phyloP scores from a whole-genome alignment of 176 grass and related monocot species.

The Avena eriantha region DNA sequence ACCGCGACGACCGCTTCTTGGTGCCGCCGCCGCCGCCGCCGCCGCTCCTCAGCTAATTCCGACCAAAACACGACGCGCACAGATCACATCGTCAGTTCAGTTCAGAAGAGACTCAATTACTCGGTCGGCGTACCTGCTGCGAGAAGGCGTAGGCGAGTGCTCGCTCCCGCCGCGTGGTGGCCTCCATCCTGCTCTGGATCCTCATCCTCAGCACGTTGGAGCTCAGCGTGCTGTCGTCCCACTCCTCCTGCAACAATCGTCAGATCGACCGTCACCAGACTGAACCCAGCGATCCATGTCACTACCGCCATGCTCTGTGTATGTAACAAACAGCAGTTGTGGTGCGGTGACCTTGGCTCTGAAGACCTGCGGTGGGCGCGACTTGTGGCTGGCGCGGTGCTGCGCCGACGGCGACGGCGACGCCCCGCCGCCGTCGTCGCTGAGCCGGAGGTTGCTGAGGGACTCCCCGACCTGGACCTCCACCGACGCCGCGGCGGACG shows the following conservation, averaged over 20 bases:
- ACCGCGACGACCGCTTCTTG: slow-evolving; percentile 65
- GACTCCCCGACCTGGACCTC: slow-evolving; percentile 81
- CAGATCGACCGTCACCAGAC: too few relatives aligned
- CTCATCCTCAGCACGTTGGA: slow-evolving; percentile 72
- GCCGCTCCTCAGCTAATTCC: slow-evolving; percentile 66
- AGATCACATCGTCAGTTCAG: neutral
- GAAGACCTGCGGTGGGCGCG: slow-evolving; percentile 52
- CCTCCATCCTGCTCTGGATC: slow-evolving; percentile 89
- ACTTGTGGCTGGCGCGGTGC: slow-evolving; percentile 51
- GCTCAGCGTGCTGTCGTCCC: slow-evolving; percentile 99
- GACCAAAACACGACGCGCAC: neutral
- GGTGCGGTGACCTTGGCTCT: slow-evolving; percentile 82
- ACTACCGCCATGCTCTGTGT: too few relatives aligned
- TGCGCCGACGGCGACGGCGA: slow-evolving; percentile 52
- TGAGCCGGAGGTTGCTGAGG: slow-evolving; percentile 55
- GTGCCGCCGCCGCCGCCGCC: slow-evolving; percentile 42
- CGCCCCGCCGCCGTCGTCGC: slow-evolving; percentile 48
- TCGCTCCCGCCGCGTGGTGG: slow-evolving; percentile 79
- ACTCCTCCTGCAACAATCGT: slow-evolving; percentile 64
- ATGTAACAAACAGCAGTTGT: neutral
- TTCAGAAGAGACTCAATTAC: too few relatives aligned
- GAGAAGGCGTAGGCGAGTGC: slow-evolving; percentile 98
- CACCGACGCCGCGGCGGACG: slow-evolving; percentile 67
- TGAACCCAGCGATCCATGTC: too few relatives aligned
- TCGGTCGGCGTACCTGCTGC: slow-evolving; percentile 61